Percentiles rank a stretch among this genome's conserved stretches.
Evolutionary conservation across 257 asterid genomes (phyloP).

Genomic region (Fraxinus quadrangulata): DNA sequence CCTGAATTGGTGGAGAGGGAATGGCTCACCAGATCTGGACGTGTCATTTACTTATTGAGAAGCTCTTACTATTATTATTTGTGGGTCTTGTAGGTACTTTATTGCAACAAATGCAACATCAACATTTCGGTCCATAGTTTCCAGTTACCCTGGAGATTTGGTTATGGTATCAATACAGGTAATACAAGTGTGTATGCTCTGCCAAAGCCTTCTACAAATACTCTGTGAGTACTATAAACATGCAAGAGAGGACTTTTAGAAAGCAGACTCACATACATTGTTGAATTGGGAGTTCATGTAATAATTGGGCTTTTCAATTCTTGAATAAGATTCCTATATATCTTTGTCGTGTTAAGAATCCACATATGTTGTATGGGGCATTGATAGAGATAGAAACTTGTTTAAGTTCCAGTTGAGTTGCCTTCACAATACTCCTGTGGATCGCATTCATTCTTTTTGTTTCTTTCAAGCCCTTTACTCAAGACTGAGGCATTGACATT

Average conservation of each 20-base stretch:
- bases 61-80: slow-evolving; percentile 3
- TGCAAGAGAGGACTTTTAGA: not conserved
- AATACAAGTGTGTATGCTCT: slow-evolving; percentile 10
- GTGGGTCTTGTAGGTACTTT: slow-evolving; percentile 56
- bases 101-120: slow-evolving; percentile 83
- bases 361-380: not conserved
- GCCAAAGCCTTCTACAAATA: not conserved
- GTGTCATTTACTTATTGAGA: slow-evolving; percentile 5
- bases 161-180: slow-evolving; percentile 87
- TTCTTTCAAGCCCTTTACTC: not conserved
- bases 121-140: slow-evolving; percentile 71
- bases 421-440: not conserved
- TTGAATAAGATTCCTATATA: not conserved
- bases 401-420: not conserved
- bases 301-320: not conserved
- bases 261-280: not conserved
- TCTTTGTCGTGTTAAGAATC: not conserved
- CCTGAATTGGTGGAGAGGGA: not conserved
- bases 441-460: not conserved
- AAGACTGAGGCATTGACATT: not conserved
- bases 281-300: not conserved
- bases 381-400: not conserved
- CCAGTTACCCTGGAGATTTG: slow-evolving; percentile 82
- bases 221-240: not conserved
- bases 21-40: not conserved